Percentiles rank a stretch among this genome's conserved stretches.
Conservation (phyloP, 2,329 filamentous ascomycete species). For the Emydomyces testavorans region DNA sequence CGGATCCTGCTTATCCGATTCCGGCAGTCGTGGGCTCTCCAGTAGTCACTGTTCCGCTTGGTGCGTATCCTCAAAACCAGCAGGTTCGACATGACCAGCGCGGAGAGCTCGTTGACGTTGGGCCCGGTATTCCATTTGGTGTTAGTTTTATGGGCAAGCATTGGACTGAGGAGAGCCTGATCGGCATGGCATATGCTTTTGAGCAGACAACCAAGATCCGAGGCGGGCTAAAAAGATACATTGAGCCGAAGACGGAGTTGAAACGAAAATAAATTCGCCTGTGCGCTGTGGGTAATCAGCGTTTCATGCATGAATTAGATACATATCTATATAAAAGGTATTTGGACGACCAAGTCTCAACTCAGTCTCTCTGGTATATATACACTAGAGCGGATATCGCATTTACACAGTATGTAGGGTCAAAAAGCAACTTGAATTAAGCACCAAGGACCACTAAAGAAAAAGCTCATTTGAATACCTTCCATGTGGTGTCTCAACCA, state of each 20-base stretch:
- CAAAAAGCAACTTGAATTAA: too few species aligned
- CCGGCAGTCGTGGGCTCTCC: conserved; percentile 49
- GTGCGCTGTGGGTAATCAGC: background rate
- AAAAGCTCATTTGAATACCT: too few species aligned
- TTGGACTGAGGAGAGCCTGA: conserved; percentile 51
- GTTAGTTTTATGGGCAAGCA: conserved; percentile 50
- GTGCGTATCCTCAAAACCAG: conserved; percentile 42
- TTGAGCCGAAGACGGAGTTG: conserved; percentile 41
- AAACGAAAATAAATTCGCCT: conserved; percentile 11
- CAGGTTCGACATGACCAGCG: conserved; percentile 37
- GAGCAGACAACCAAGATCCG: conserved; percentile 49
- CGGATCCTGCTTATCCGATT: conserved; percentile 37
- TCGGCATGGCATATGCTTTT: conserved; percentile 57
- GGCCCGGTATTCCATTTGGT: conserved; percentile 50
- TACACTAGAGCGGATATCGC: too few species aligned
- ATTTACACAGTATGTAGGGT: too few species aligned
- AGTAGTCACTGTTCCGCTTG: conserved; percentile 52
- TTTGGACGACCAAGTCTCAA: background rate
- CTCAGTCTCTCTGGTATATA: too few species aligned
- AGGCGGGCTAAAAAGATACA: conserved; percentile 38
- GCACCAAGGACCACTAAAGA: too few species aligned
- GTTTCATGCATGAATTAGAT: background rate
- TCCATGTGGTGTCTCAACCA: too few species aligned
- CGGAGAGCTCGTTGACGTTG: conserved; percentile 43
- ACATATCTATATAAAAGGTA: background rate